Conservation (phyloP, 257 asterid species). For the Jacaranda mimosifolia region DNA sequence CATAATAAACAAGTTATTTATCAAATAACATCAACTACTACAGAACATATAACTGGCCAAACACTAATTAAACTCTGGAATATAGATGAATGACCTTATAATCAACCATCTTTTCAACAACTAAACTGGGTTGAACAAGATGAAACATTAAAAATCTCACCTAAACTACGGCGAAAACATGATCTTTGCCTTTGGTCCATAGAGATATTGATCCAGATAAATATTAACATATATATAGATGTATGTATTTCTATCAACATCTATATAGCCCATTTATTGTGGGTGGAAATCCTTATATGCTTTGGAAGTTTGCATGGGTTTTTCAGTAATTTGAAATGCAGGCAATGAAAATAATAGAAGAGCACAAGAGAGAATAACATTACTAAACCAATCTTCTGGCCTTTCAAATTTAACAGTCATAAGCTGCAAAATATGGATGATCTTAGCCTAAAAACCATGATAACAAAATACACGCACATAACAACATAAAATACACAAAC, state of each 20-base stretch:
- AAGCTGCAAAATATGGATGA: background rate
- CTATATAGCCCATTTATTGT: background rate
- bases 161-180: too few relatives aligned
- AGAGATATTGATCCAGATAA: too few relatives aligned
- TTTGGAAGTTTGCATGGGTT: background rate
- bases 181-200: too few relatives aligned
- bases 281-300: conserved; percentile 2
- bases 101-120: background rate
- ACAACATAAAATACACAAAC: background rate
- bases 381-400: conserved; percentile 9
- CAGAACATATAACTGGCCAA: background rate
- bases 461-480: background rate
- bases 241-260: background rate
- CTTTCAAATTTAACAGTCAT: background rate
- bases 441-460: conserved; percentile 23
- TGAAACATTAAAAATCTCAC: conserved; percentile 15
- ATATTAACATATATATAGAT: too few relatives aligned
- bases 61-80: conserved; percentile 24
- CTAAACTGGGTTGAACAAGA: conserved; percentile 9
- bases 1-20: conserved; percentile 13
- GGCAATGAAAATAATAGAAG: background rate
- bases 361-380: background rate
- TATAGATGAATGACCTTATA: conserved; percentile 29
- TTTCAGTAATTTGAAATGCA: conserved; percentile 18
- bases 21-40: conserved; percentile 18